Evolutionary conservation across 2,329 filamentous ascomycete species (phyloP).

Genomic region (Fusarium sp.): DNA sequence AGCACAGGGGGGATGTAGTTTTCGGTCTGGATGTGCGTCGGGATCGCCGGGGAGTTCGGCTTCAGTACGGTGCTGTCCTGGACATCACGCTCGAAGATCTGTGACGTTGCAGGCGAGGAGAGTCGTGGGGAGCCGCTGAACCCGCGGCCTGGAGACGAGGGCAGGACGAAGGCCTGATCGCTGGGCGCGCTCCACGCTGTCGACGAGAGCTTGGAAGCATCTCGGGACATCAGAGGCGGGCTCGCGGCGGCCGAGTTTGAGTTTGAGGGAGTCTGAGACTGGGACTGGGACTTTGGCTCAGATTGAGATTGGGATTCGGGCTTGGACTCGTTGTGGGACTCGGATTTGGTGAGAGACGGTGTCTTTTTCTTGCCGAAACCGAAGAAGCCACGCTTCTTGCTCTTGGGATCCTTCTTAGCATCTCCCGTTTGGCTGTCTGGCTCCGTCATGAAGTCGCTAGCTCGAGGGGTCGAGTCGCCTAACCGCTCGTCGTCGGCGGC

Average conservation of each 20-base stretch:
- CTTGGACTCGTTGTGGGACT: conserved; percentile 27
- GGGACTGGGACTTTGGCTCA: conserved; percentile 25
- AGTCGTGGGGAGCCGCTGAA: conserved; percentile 76
- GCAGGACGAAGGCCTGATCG: conserved; percentile 56
- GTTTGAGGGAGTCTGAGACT: conserved; percentile 48
- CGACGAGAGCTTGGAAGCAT: conserved; percentile 51
- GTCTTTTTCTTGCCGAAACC: conserved; percentile 68
- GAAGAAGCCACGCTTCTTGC: conserved; percentile 66
- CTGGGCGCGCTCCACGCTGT: conserved; percentile 55
- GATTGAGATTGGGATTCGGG: conserved; percentile 13
- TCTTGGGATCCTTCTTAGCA: conserved; percentile 44
- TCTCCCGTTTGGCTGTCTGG: conserved; percentile 23
- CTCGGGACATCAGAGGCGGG: conserved; percentile 46
- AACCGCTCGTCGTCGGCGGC: conserved; percentile 42
- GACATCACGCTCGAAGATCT: conserved; percentile 94
- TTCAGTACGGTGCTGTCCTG: conserved; percentile 75
- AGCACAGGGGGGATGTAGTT: conserved; percentile 92
- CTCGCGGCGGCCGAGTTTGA: conserved; percentile 46
- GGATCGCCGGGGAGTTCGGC: conserved; percentile 84
- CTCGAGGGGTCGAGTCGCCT: conserved; percentile 47
- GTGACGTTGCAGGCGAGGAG: conserved; percentile 77
- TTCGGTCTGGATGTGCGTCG: conserved; percentile 91
- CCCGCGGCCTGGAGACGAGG: conserved; percentile 70
- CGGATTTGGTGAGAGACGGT: conserved; percentile 25
- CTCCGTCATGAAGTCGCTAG: conserved; percentile 56